Conservation (phyloP, 164 flowering plant genomes). For the Tetracentron sinense region DNA sequence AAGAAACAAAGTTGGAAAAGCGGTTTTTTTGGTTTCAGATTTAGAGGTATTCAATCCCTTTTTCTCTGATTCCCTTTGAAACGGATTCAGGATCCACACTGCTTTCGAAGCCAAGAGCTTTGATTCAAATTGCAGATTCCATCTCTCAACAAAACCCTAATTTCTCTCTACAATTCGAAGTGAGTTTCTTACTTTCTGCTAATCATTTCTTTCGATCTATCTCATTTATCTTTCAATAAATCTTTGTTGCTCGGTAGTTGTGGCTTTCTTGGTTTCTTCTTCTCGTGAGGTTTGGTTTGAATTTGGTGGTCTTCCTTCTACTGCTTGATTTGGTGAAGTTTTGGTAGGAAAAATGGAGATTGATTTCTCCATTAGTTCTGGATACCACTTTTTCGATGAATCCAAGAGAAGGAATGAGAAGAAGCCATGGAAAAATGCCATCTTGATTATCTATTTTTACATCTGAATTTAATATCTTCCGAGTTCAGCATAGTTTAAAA, state of each 20-base stretch:
- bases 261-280: not conserved
- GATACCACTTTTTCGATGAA: not conserved
- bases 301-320: not conserved
- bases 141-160: too few relatives aligned
- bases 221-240: not conserved
- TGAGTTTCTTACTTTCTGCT: not conserved
- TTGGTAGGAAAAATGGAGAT: slow-evolving; percentile 22
- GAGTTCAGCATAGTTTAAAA: not conserved
- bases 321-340: slow-evolving; percentile 24
- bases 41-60: too few relatives aligned
- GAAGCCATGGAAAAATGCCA: not conserved
- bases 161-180: not conserved
- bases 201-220: not conserved
- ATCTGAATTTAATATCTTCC: not conserved
- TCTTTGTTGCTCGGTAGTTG: slow-evolving; percentile 10
- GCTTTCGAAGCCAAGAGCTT: too few relatives aligned
- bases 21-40: too few relatives aligned
- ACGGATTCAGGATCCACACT: too few relatives aligned
- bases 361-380: slow-evolving; percentile 17
- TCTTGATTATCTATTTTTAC: not conserved
- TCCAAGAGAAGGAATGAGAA: slow-evolving; percentile 1
- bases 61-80: too few relatives aligned
- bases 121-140: too few relatives aligned
- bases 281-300: slow-evolving; percentile 21
- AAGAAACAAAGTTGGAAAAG: too few relatives aligned